Conservation (phyloP, 2,329 filamentous ascomycete species). For the Xylariales sp. region DNA sequence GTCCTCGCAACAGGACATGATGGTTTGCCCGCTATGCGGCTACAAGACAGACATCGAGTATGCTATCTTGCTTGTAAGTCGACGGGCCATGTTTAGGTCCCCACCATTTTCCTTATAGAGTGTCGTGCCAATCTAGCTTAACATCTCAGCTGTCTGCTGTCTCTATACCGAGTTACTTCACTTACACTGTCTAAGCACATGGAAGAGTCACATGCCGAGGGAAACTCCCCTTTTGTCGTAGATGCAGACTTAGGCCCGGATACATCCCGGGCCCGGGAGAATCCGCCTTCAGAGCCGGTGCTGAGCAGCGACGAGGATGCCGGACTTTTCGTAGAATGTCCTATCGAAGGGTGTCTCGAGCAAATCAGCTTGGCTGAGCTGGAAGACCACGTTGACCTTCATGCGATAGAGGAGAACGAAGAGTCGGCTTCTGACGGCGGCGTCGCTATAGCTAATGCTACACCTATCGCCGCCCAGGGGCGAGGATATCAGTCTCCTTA, state of each 20-base stretch:
- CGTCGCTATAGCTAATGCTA: constrained; percentile 16
- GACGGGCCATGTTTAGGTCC: not conserved
- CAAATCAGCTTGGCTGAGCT: constrained; percentile 63
- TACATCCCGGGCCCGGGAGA: constrained; percentile 4
- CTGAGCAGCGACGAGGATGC: constrained; percentile 47
- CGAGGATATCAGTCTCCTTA: constrained; percentile 41
- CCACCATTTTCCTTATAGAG: not conserved
- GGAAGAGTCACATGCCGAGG: constrained; percentile 47
- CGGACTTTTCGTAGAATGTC: constrained; percentile 62
- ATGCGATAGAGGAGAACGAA: constrained; percentile 62
- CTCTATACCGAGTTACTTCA: constrained; percentile 8
- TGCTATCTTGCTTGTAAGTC: constrained; percentile 52
- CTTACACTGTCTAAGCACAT: constrained; percentile 47
- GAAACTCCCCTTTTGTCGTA: constrained; percentile 43
- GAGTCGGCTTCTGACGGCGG: constrained; percentile 43
- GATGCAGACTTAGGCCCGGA: constrained; percentile 22
- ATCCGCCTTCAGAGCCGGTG: constrained; percentile 5
- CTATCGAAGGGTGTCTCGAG: constrained; percentile 69
- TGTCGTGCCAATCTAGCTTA: not conserved
- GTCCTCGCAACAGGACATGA: constrained; percentile 26
- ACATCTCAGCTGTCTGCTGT: not conserved
- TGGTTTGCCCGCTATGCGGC: constrained; percentile 56
- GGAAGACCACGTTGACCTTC: constrained; percentile 69
- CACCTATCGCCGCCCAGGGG: not conserved
- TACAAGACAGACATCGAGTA: constrained; percentile 51